A percentile compares a stretch with the other conserved stretches of the same genome.
These are phyloP conservation scores for Allodekkera sacchari DNA, from an alignment of 805 yeast genomes.

Conservation along the genomic window DNA sequence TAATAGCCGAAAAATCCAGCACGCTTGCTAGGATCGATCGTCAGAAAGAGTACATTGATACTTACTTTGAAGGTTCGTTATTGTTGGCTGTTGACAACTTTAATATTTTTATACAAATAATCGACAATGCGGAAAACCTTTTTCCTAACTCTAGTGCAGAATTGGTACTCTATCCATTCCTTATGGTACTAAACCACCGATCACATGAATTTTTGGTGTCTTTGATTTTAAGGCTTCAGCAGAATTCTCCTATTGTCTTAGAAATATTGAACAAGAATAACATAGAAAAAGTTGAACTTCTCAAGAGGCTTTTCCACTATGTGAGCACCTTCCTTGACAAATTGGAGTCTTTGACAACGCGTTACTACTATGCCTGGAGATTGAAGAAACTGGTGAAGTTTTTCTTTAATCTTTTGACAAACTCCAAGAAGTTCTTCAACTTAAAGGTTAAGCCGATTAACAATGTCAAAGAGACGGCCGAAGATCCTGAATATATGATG, in stretches of 20 bases:
- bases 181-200: constrained; percentile 46
- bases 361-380: constrained; percentile 39
- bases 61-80: constrained; percentile 28
- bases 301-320: constrained; percentile 25
- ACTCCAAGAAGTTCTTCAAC: constrained; percentile 27
- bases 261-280: constrained; percentile 26
- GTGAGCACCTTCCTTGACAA: constrained; percentile 27
- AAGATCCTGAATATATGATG: neutral
- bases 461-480: neutral
- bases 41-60: constrained; percentile 24
- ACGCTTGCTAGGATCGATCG: constrained; percentile 22
- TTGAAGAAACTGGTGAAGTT: constrained; percentile 33
- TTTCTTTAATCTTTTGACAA: constrained; percentile 26
- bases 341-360: constrained; percentile 27
- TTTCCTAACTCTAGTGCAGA: constrained; percentile 35
- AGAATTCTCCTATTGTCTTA: constrained; percentile 25
- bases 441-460: constrained; percentile 22
- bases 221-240: constrained; percentile 38
- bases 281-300: constrained; percentile 26
- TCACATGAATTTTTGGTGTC: constrained; percentile 53
- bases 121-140: constrained; percentile 19
- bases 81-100: constrained; percentile 30
- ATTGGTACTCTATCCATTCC: constrained; percentile 38
- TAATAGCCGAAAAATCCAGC: constrained; percentile 22
- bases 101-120: constrained; percentile 26